phyloP scores from a whole-genome alignment of 116 monocot genomes.

The Cymodocea nodosa region DNA sequence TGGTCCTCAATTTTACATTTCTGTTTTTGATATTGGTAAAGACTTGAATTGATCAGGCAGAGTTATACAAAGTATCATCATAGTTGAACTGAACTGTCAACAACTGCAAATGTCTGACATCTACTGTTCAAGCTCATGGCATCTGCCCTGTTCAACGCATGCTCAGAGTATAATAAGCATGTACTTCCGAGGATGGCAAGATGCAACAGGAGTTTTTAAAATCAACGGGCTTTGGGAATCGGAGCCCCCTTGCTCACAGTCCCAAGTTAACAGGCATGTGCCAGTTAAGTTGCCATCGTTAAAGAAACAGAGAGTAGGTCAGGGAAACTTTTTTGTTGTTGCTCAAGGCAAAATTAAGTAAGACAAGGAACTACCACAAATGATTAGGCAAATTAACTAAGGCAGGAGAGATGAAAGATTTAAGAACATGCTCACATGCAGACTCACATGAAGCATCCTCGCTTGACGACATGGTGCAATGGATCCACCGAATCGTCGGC shows the following conservation, averaged over 20 bases:
- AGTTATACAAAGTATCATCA: too few species aligned
- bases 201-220: neutral
- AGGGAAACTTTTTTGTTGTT: too few species aligned
- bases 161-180: neutral
- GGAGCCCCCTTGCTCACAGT: neutral
- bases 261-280: neutral
- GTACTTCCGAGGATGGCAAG: too few species aligned
- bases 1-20: neutral
- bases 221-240: neutral
- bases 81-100: neutral
- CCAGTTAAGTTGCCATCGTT: neutral
- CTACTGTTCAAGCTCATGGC: neutral
- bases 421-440: conserved; percentile 6
- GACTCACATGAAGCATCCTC: conserved; percentile 1
- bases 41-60: neutral
- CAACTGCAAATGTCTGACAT: neutral
- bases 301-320: neutral
- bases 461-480: neutral
- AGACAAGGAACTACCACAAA: too few species aligned
- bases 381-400: neutral
- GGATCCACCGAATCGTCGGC: neutral
- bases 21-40: neutral
- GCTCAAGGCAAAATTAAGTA: too few species aligned
- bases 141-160: neutral
- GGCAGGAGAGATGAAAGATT: neutral